A percentile compares a stretch with the other conserved stretches of the same genome.
Conservation (phyloP, 2,329 filamentous ascomycete species). For the Orbilia ellipsospora region DNA sequence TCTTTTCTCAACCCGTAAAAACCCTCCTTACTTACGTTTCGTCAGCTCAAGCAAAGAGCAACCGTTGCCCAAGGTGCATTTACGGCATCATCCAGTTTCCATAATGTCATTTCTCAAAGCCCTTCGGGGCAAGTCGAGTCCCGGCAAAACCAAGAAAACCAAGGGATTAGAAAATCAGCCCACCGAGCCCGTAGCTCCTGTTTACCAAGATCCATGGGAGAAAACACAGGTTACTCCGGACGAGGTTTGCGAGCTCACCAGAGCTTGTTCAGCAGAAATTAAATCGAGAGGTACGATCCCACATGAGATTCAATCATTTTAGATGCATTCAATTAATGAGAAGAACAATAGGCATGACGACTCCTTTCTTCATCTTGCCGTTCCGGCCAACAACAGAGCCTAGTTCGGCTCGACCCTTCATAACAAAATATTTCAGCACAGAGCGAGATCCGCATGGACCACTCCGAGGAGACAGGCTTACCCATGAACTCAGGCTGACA, state of each 20-base stretch:
- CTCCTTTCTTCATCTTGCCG: constrained; percentile 90
- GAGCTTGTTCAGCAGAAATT: constrained; percentile 86
- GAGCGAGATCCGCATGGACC: constrained; percentile 67
- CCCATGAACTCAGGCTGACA: constrained; percentile 88
- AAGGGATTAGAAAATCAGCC: constrained; percentile 67
- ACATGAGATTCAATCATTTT: background rate
- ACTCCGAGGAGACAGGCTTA: constrained; percentile 75
- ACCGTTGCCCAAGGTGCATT: constrained; percentile 17
- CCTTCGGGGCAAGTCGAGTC: constrained; percentile 52
- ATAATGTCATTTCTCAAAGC: constrained; percentile 51
- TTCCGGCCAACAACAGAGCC: constrained; percentile 94
- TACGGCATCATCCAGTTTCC: constrained; percentile 20
- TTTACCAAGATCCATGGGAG: constrained; percentile 88
- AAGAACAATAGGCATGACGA: constrained; percentile 74
- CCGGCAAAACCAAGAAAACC: constrained; percentile 70
- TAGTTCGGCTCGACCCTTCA: constrained; percentile 88
- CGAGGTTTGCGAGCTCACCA: constrained; percentile 87
- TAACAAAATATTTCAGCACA: constrained; percentile 89
- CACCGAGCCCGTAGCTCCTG: constrained; percentile 73
- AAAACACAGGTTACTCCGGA: constrained; percentile 85
- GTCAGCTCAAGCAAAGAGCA: constrained; percentile 2
- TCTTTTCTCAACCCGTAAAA: constrained; percentile 9
- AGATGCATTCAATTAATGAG: constrained; percentile 28
- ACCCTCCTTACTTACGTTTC: constrained; percentile 13
- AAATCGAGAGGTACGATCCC: constrained; percentile 83